Base-by-base conservation (phyloP, 2,329 filamentous ascomycete genomes). In the Curvularia sp. region DNA sequence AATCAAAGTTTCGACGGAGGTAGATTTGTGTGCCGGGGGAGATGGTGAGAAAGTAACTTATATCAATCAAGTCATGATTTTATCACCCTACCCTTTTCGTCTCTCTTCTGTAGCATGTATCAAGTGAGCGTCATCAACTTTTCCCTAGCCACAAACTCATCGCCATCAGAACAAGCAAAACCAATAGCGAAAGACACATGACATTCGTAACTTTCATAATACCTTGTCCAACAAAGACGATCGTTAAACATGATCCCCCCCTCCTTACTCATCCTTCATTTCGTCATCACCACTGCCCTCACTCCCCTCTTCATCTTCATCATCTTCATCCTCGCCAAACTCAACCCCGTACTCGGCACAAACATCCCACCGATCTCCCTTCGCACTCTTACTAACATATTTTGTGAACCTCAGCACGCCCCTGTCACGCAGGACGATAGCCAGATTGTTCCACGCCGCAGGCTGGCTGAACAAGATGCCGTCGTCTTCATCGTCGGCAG, bases 371-470 rank as follows among this genome's bases (percentile, higher is more conserved):
- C 95, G 85, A 78, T 98, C 95, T 0, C 95, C 95, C 72, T 86
- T 86, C 7, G 95, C 95, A 50, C 84, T 86, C 59, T 84, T 84
- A 77, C 90, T 96, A 22, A 99, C 90, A 76, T 98, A 99, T 82
- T 98, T 99, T 71, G 98, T 93, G 75, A 99, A 99, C 75, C 92
- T 89, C 73, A 99, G 82, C 13, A 90, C 89, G 13, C 92, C 93
- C 66, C 86, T 88, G 75, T 99, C 95, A 57, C 95, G 86, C 66
- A 98, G 81, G 31, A 98, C 95, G 65, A 99, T 87, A 64, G 89
- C 93, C 81, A 99, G 84, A 64, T 90, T 92, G 77, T 98, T 98
- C 95, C 95, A 99, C 7, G 82, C 81, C 1, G 89, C 87, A 0
- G 87, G 83, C 69, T 88, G 88, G 47, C 85, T 88, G 74, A 91